Evolutionary conservation across 169 alveolate species (phyloP).

Genomic region (Theileria orientalis): DNA sequence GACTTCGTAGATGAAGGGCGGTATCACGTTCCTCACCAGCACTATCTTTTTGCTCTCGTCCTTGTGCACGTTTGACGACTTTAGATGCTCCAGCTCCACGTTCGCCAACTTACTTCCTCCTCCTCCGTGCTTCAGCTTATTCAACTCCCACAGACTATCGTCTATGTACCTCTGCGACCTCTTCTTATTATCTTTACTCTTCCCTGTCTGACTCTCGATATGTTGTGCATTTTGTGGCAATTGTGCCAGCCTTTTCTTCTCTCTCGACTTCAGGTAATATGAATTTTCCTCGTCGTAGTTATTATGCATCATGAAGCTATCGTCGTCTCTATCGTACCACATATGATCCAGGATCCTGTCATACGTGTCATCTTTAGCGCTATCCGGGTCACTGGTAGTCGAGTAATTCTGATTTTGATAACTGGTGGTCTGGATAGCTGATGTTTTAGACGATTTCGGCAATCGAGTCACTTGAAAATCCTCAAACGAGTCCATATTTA

Average conservation of each 20-base stretch:
- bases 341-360: conserved; percentile 63
- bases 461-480: conserved; percentile 65
- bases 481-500: conserved; percentile 52
- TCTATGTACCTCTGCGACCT: conserved; percentile 87
- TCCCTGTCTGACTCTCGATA: not conserved
- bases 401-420: conserved; percentile 8
- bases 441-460: conserved; percentile 50
- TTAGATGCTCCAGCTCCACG: conserved; percentile 73
- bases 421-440: conserved; percentile 6
- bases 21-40: conserved; percentile 89
- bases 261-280: conserved; percentile 43
- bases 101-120: conserved; percentile 77
- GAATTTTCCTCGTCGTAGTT: conserved; percentile 61
- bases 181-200: not conserved
- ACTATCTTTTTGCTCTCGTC: conserved; percentile 87
- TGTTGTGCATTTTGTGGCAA: conserved; percentile 29
- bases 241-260: conserved; percentile 61
- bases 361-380: not conserved
- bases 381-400: not conserved
- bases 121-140: conserved; percentile 92
- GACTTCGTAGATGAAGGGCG: conserved; percentile 89
- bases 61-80: conserved; percentile 85
- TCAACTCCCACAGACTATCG: conserved; percentile 95
- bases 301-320: conserved; percentile 61
- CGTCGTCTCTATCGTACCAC: conserved; percentile 71